Conservation (phyloP, 176 grass and related monocot genomes). For the Poa pratensis region DNA sequence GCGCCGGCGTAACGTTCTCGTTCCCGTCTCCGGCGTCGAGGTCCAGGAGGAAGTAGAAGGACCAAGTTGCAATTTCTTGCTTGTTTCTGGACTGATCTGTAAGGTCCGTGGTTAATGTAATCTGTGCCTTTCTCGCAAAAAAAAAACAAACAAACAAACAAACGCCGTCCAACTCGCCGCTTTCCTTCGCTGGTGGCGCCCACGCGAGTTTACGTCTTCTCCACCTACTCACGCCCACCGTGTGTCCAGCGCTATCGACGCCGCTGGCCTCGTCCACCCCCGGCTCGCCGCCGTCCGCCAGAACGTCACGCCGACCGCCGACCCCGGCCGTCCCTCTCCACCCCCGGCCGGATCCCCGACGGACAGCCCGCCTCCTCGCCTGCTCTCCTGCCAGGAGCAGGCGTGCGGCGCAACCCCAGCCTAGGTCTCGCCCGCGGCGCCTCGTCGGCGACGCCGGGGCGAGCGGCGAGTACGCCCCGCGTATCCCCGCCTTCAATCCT, state of each 20-base stretch:
- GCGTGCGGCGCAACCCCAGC: not conserved
- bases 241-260: not conserved
- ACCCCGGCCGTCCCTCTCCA: not conserved
- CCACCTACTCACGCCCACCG: not conserved
- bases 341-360: not conserved
- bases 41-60: too few species aligned
- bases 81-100: too few species aligned
- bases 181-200: not conserved
- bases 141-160: too few species aligned
- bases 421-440: conserved; percentile 6
- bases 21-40: too few species aligned
- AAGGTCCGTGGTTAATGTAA: too few species aligned
- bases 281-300: too few species aligned
- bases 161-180: not conserved
- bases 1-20: too few species aligned
- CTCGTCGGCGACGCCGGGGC: not conserved
- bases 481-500: too few species aligned
- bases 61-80: too few species aligned
- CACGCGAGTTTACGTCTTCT: not conserved
- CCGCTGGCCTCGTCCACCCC: not conserved
- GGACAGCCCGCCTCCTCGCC: not conserved
- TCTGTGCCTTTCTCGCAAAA: too few species aligned
- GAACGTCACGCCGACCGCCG: too few species aligned
- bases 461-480: not conserved
- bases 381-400: not conserved